phyloP scores from a whole-genome alignment of 192 early-diverging fungal genomes.

The Coemansia sp. region DNA sequence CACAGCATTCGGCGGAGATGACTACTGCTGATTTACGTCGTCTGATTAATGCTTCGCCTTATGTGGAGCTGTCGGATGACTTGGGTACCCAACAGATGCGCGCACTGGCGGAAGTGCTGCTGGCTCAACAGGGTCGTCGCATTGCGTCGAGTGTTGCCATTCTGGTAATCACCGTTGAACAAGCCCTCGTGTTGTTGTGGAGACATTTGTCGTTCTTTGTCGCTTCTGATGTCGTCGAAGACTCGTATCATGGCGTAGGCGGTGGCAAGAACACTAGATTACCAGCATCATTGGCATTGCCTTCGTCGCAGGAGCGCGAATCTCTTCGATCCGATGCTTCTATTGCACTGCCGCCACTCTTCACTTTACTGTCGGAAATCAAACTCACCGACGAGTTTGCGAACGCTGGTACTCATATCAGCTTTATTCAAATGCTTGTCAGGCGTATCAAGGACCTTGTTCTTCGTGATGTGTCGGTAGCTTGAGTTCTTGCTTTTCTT shows the following conservation, averaged over 20 bases:
- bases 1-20: conserved; percentile 38
- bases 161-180: conserved; percentile 56
- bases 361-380: conserved; percentile 34
- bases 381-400: conserved; percentile 38
- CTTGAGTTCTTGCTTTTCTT: conserved; percentile 7
- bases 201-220: conserved; percentile 65
- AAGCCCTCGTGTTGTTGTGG: conserved; percentile 69
- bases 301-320: conserved; percentile 35
- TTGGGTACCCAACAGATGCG: conserved; percentile 46
- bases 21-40: conserved; percentile 41
- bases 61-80: conserved; percentile 29
- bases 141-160: conserved; percentile 41
- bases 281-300: conserved; percentile 17
- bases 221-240: background rate
- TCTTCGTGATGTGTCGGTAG: conserved; percentile 29
- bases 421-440: conserved; percentile 53
- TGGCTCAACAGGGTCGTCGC: conserved; percentile 43
- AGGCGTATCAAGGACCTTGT: conserved; percentile 47
- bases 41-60: conserved; percentile 32
- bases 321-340: conserved; percentile 37
- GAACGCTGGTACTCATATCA: conserved; percentile 30
- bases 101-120: conserved; percentile 31
- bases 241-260: background rate
- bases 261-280: background rate
- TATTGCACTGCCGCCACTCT: conserved; percentile 40